A percentile compares a stretch with the other conserved stretches of the same genome.
Evolutionary conservation across 192 early-diverging fungal genomes (phyloP).

Genomic region (Entomortierella lignicola): DNA sequence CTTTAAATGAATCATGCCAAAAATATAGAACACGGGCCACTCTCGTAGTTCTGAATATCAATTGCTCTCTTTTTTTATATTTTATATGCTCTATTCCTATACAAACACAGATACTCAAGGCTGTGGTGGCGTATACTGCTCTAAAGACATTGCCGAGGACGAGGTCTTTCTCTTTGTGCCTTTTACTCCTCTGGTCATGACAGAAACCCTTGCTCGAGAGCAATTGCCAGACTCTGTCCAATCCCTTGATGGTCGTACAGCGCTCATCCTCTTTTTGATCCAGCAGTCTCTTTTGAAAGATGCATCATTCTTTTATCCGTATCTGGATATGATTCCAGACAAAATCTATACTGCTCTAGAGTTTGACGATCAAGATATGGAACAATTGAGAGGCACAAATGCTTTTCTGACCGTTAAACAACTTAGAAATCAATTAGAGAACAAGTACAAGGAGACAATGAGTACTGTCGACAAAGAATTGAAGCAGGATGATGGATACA

Average conservation of each 20-base stretch:
- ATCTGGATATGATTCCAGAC: conserved; percentile 67
- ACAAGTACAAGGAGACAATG: conserved; percentile 53
- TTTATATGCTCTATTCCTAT: neutral
- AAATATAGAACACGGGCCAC: no score
- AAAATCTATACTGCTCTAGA: conserved; percentile 66
- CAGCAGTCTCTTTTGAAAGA: conserved; percentile 41
- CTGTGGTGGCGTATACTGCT: conserved; percentile 63
- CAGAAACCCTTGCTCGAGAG: conserved; percentile 19
- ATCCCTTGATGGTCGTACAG: conserved; percentile 51
- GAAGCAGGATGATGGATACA: conserved; percentile 21
- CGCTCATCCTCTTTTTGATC: conserved; percentile 64
- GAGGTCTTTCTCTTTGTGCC: conserved; percentile 67
- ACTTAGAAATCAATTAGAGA: conserved; percentile 29
- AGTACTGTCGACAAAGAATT: conserved; percentile 22
- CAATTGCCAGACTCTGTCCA: conserved; percentile 15
- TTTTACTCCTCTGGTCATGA: conserved; percentile 58
- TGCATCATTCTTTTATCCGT: conserved; percentile 70
- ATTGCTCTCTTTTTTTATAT: no score
- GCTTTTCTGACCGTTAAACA: conserved; percentile 58
- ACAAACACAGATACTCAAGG: conserved; percentile 35
- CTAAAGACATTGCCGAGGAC: conserved; percentile 41
- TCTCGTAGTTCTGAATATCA: no score
- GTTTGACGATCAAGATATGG: conserved; percentile 61
- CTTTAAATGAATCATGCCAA: no score
- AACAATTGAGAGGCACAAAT: conserved; percentile 65